Evolutionary conservation across 257 asterid species (phyloP).

Genomic region (Verbena officinalis): DNA sequence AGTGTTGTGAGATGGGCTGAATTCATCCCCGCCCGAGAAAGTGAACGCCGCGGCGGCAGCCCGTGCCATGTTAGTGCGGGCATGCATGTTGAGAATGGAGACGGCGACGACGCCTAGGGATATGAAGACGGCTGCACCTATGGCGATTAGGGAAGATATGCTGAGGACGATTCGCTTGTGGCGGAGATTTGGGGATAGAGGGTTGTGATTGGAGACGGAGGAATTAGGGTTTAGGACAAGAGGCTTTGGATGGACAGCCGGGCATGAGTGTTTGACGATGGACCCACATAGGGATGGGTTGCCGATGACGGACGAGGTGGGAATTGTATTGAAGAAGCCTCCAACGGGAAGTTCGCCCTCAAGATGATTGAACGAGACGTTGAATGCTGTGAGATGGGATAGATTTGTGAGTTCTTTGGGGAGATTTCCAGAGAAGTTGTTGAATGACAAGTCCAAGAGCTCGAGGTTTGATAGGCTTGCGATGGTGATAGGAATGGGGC

Average conservation of each 20-base stretch:
- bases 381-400: conserved; percentile 57
- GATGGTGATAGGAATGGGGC: conserved; percentile 55
- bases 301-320: conserved; percentile 63
- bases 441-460: conserved; percentile 70
- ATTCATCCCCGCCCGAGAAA: conserved; percentile 65
- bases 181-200: conserved; percentile 45
- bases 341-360: conserved; percentile 84
- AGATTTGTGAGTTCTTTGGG: conserved; percentile 74
- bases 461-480: conserved; percentile 61
- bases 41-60: conserved; percentile 55
- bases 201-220: conserved; percentile 50
- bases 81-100: conserved; percentile 70
- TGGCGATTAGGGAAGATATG: conserved; percentile 81
- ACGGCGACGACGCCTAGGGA: conserved; percentile 81
- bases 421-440: conserved; percentile 64
- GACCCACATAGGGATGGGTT: conserved; percentile 87
- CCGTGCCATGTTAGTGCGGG: conserved; percentile 51
- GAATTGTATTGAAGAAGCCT: conserved; percentile 75
- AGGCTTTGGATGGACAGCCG: conserved; percentile 86
- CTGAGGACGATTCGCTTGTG: conserved; percentile 72
- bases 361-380: conserved; percentile 71
- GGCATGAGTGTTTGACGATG: conserved; percentile 71
- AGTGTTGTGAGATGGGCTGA: conserved; percentile 62
- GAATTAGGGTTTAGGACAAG: conserved; percentile 85
- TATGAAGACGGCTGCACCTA: conserved; percentile 82